A percentile compares a stretch with the other conserved stretches of the same genome.
These are phyloP conservation scores for Protea cynaroides DNA, from an alignment of 164 flowering plant species.

Conservation along the genomic window DNA sequence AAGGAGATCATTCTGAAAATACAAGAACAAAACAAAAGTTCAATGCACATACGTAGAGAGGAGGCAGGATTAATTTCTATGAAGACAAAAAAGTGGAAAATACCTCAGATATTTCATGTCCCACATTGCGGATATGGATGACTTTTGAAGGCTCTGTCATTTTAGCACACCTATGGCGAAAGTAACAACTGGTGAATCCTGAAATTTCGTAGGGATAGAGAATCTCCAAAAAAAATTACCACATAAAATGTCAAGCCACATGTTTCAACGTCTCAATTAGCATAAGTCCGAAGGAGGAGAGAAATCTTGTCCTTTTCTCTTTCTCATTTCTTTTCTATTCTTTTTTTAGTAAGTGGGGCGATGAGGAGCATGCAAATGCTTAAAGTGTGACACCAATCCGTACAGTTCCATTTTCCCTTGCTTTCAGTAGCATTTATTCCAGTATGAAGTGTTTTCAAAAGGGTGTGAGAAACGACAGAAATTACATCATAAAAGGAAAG, in stretches of 20 bases:
- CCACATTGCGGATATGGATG: conserved; percentile 94
- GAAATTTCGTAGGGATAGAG: neutral
- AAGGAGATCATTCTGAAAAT: conserved; percentile 78
- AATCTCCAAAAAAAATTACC: neutral
- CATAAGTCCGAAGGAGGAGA: neutral
- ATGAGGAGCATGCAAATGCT: no score
- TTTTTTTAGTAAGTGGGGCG: neutral
- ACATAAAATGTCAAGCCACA: no score
- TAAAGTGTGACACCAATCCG: no score
- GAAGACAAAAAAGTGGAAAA: neutral
- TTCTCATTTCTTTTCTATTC: neutral
- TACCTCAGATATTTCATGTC: conserved; percentile 97
- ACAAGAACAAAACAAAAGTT: neutral
- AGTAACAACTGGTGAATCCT: neutral
- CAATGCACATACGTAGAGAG: neutral
- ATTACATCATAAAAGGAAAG: neutral
- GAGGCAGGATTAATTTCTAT: neutral
- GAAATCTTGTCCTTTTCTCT: neutral
- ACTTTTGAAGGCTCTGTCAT: conserved; percentile 99
- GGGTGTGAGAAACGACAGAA: no score
- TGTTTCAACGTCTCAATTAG: neutral
- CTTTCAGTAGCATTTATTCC: no score
- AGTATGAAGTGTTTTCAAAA: no score
- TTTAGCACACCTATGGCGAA: conserved; percentile 21
- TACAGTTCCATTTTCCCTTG: no score